A percentile compares a stretch with the other conserved stretches of the same genome.
Evolutionary conservation across 108 stramenopile genomes (phyloP).

Genomic region (Nitzschia sp.): DNA sequence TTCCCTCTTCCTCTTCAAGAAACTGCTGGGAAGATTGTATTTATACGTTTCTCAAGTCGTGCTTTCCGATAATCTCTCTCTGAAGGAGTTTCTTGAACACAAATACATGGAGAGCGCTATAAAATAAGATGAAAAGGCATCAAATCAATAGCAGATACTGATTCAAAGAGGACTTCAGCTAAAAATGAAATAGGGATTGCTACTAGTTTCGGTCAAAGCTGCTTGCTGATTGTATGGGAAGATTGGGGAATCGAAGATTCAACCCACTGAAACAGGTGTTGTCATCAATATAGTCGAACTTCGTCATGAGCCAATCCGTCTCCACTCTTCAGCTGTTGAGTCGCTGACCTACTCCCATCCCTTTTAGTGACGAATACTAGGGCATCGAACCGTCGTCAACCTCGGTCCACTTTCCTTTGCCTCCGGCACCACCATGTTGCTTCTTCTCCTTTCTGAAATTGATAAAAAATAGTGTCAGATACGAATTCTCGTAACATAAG

Average conservation of each 20-base stretch:
- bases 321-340: not conserved
- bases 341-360: not conserved
- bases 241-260: constrained; percentile 2
- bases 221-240: not conserved
- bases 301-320: not conserved
- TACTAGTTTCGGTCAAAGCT: not conserved
- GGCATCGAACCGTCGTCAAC: constrained; percentile 71
- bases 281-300: not conserved
- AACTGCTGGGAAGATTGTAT: too few species aligned
- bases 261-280: not conserved
- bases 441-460: constrained; percentile 79
- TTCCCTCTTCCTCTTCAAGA: too few species aligned
- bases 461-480: not conserved
- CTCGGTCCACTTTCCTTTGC: constrained; percentile 81
- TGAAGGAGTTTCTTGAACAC: too few species aligned
- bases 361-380: constrained; percentile 55
- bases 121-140: too few species aligned
- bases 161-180: too few species aligned
- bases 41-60: too few species aligned
- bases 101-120: too few species aligned
- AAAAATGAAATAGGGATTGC: too few species aligned
- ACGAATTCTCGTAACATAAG: too few species aligned
- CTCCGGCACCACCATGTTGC: constrained; percentile 68
- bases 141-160: too few species aligned
- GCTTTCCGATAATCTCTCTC: too few species aligned